Evolutionary conservation across 768 basidiomycete genomes (phyloP).

Genomic region (Termitomyces titanicus): DNA sequence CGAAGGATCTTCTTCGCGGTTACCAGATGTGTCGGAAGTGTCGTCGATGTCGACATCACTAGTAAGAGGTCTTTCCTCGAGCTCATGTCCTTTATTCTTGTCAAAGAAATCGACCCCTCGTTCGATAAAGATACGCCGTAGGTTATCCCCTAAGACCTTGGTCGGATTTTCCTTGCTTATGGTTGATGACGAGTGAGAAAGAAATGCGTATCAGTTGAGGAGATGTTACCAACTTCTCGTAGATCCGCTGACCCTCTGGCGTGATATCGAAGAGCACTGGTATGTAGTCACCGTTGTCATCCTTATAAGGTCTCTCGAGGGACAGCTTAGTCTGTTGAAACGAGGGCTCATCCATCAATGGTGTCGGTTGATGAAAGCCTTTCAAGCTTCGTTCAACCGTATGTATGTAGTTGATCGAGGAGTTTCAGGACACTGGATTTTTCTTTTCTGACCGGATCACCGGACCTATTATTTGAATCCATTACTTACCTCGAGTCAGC

Average conservation of each 20-base stretch:
- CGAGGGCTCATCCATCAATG: constrained; percentile 27
- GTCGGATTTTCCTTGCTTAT: constrained; percentile 53
- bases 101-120: constrained; percentile 78
- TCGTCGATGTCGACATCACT: constrained; percentile 10
- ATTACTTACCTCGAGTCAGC: constrained; percentile 15
- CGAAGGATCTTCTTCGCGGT: constrained; percentile 24
- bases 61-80: background rate
- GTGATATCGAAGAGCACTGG: constrained; percentile 67
- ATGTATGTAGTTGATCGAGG: no score
- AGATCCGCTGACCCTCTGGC: constrained; percentile 62
- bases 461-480: constrained; percentile 16
- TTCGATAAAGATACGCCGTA: constrained; percentile 69
- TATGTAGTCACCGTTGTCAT: constrained; percentile 64
- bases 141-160: constrained; percentile 57
- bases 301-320: constrained; percentile 78
- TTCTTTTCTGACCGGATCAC: constrained; percentile 13
- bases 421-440: background rate
- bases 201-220: constrained; percentile 3
- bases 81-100: constrained; percentile 10
- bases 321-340: constrained; percentile 66
- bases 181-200: constrained; percentile 11
- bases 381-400: no score
- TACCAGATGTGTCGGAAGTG: constrained; percentile 21
- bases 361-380: background rate
- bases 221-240: constrained; percentile 59